Base-by-base conservation (phyloP, 768 basidiomycete genomes). In the Hygrophoropsis aurantiaca region DNA sequence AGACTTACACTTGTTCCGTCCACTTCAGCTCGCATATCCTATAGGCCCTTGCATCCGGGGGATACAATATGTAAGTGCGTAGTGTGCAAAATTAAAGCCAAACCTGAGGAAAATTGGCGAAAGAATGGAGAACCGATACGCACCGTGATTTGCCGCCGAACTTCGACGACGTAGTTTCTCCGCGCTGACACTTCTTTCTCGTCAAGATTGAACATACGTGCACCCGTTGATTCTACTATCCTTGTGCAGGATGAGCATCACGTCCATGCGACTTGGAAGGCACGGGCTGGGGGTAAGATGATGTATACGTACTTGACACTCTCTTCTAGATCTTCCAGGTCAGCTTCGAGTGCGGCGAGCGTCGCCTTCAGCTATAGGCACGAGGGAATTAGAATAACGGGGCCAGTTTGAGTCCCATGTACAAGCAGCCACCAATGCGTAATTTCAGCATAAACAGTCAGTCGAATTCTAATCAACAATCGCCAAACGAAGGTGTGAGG, bases 271-370 rank as follows among this genome's bases (percentile, higher is more conserved):
- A 42, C 50, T 40, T 50, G 19, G 19, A 45, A 13, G 42, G 11
- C 26, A 19, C 13, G n/a, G n/a, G 1, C 33, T 19, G 18, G 27
- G 27, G 26, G 25, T 15, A 21, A 21, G 34, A 40, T 21, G n/a
- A 32, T 19, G 46, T 26, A 41, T 1, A 62, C 79, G 53, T 64
- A 90, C 90, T 81, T 85, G 36, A 98, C 94, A 58, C 90, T 93
- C 60, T 92, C 91, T 41, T 97, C 94, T n/a, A 98, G 69, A 62
- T 93, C 93, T 50, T 93, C 90, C 19, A 95, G 62, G 69, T 97
- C 94, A 0, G 87, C 86, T 60, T 94, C 90, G 21, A 97, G 70
- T 2, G 85, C 70, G 1, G 81, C 77, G 8, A 98, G 75, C 2
- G 87, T 87, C 0, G 82, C 84, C 64, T 83, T 84, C 44, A 97